Conservation (phyloP, 306 rosid genomes). For the Prunus mume region DNA sequence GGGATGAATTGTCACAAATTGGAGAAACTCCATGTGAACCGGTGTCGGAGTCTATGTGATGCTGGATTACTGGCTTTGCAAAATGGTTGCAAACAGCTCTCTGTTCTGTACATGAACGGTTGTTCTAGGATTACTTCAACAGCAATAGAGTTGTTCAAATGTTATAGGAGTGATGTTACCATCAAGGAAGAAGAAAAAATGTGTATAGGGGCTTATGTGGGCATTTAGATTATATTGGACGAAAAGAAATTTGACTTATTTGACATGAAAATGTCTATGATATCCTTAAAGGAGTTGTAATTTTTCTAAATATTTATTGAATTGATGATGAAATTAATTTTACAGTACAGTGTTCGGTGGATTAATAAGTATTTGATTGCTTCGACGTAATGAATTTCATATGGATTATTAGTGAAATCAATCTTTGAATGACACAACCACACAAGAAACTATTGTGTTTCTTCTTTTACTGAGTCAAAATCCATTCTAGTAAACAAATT, state of each 20-base stretch:
- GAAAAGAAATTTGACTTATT: constrained; percentile 14
- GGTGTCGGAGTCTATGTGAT: constrained; percentile 48
- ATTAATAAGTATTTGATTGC: background rate
- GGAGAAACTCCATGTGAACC: constrained; percentile 58
- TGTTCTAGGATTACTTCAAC: constrained; percentile 29
- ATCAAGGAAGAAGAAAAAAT: constrained; percentile 44
- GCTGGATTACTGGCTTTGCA: constrained; percentile 43
- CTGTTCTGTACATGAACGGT: constrained; percentile 44
- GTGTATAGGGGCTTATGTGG: constrained; percentile 41
- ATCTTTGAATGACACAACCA: background rate
- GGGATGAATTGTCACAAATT: constrained; percentile 44
- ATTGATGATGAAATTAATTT: background rate
- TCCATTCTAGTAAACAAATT: too few relatives aligned
- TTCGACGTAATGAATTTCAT: background rate
- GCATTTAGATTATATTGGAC: constrained; percentile 29
- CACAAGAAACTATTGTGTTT: too few relatives aligned
- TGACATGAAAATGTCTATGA: background rate
- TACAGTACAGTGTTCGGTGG: background rate
- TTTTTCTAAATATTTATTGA: background rate
- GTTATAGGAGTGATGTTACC: constrained; percentile 42
- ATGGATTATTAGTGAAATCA: background rate
- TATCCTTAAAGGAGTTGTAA: background rate
- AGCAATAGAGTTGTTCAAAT: constrained; percentile 60
- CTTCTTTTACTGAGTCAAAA: too few relatives aligned
- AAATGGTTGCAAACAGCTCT: constrained; percentile 58